These are phyloP conservation scores for Cyclotella cryptica DNA, from an alignment of 108 stramenopile genomes.

Conservation along the genomic window DNA sequence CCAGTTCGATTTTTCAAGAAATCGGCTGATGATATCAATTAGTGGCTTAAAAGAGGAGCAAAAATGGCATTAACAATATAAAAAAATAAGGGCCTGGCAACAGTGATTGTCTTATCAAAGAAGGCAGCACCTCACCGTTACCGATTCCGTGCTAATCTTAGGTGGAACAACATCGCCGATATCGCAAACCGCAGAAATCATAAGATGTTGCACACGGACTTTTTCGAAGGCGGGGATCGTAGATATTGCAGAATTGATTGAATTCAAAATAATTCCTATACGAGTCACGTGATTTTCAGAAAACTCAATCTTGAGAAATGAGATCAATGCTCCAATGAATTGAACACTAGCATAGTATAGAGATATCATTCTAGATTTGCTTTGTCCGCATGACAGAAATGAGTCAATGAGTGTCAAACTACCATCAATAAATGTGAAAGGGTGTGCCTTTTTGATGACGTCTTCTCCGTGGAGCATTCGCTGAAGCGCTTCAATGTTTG, in stretches of 20 bases:
- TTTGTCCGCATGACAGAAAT: neutral
- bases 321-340: slow-evolving; percentile 9
- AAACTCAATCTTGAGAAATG: slow-evolving; percentile 8
- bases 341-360: slow-evolving; percentile 17
- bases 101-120: neutral
- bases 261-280: slow-evolving; percentile 12
- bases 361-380: neutral
- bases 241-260: slow-evolving; percentile 11
- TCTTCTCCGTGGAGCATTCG: slow-evolving; percentile 6
- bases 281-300: slow-evolving; percentile 26
- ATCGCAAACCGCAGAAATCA: slow-evolving; percentile 19
- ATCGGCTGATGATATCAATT: slow-evolving; percentile 22
- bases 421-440: slow-evolving; percentile 15
- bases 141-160: slow-evolving; percentile 9
- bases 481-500: slow-evolving; percentile 19
- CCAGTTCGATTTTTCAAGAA: slow-evolving; percentile 33
- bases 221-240: neutral
- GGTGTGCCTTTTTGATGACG: neutral
- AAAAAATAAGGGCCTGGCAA: neutral
- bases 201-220: slow-evolving; percentile 9
- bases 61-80: neutral
- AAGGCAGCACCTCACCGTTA: slow-evolving; percentile 13
- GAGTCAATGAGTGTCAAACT: slow-evolving; percentile 11
- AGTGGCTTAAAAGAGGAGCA: slow-evolving; percentile 19
- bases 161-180: slow-evolving; percentile 26